Base-by-base conservation (phyloP, 2,329 filamentous ascomycete species). In the Alternaria solani region DNA sequence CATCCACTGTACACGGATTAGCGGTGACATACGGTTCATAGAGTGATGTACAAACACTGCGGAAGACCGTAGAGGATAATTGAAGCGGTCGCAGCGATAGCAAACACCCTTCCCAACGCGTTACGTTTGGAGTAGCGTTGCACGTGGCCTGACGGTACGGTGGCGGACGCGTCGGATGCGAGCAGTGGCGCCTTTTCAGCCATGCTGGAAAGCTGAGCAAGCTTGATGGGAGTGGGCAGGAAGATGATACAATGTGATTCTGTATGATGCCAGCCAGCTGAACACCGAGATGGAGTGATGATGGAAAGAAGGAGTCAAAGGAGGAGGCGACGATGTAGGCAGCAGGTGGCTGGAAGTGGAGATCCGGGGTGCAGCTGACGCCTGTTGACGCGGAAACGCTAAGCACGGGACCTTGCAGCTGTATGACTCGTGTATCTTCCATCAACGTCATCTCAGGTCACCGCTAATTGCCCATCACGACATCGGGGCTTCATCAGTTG, bases 181-280 rank as follows among this genome's bases (percentile, higher is more conserved):
- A 72, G 55, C 23, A 70, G 67, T 25, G 63, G 68, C 30, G 61
- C 42, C 44, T 73, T 73, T 55, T 73, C 70, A 20, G 67, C 61
- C 70, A 72, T 73, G 41, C 2, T 63, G 23, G 30, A 36, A 26
- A 30, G 39, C 18, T 38, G 38, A 25, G 5, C 2, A 42, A 11
- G 6, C 39, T 53, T 48, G 52, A 4, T 51, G 3, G 7, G 12
- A 11, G 12, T 23, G 7, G 1, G 2, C 11, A 44, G 18, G 9
- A 18, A n/a, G 12, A 32, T 34, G 28, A 55, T 46, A 51, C 42
- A 25, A 8, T 49, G 36, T 32, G 30, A 38, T 8, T 26, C 0
- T 38, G 30, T 34, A 34, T 14, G 57, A 66, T 68, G 63, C 60
- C 68, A 72, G 69, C 68, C 69, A 67, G 67, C 67, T 70, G 69